Evolutionary conservation across 2,329 filamentous ascomycete genomes (phyloP).

Genomic region (Penicillium sp.): DNA sequence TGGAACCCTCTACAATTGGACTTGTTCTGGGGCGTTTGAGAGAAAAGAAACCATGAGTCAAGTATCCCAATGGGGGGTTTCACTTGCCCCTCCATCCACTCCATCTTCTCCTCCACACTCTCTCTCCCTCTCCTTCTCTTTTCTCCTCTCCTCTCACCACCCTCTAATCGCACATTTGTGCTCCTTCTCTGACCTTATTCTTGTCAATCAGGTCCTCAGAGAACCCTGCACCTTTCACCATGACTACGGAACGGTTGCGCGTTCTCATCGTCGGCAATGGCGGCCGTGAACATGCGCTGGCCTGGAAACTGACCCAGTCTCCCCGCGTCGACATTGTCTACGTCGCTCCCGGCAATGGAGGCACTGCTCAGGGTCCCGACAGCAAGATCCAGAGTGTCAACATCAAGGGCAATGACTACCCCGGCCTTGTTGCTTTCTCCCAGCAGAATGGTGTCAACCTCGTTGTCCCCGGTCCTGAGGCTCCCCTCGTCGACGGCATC

Average conservation of each 20-base stretch:
- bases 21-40: too few species aligned
- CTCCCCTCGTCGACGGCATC: slow-evolving; percentile 80
- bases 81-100: too few species aligned
- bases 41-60: too few species aligned
- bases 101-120: too few species aligned
- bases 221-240: too few species aligned
- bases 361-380: slow-evolving; percentile 53
- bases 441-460: slow-evolving; percentile 66
- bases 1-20: too few species aligned
- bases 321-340: slow-evolving; percentile 65
- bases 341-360: slow-evolving; percentile 70
- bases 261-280: slow-evolving; percentile 87
- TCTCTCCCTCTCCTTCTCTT: too few species aligned
- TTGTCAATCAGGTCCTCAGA: too few species aligned
- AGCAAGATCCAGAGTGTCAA: slow-evolving; percentile 63
- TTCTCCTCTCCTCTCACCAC: too few species aligned
- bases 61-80: too few species aligned
- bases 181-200: too few species aligned
- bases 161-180: too few species aligned
- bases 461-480: slow-evolving; percentile 83
- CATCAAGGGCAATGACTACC: slow-evolving; percentile 67
- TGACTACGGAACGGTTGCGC: slow-evolving; percentile 47
- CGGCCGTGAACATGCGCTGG: slow-evolving; percentile 85
- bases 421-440: slow-evolving; percentile 65
- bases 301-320: slow-evolving; percentile 90